Base-by-base conservation (phyloP, 2,329 filamentous ascomycete genomes). In the Verticillium zaregamsianum region DNA sequence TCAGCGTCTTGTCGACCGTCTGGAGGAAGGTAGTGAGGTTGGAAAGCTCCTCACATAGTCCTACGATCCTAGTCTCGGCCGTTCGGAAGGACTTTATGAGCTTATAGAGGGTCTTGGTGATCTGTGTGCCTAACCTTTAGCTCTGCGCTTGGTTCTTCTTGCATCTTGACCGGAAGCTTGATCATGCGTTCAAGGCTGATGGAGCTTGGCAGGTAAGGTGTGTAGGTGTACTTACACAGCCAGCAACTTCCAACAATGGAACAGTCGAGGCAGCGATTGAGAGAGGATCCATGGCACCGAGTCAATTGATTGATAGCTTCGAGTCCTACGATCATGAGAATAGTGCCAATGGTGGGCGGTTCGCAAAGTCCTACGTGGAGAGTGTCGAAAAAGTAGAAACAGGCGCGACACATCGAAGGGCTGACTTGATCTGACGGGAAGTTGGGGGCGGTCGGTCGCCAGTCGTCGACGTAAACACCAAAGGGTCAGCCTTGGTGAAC, bases 41-140 rank as follows among this genome's bases (percentile, higher is more conserved):
- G 55, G 62, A 58, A 11, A 69, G 66, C 49, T 69, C 67, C 8
- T 64, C 59, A 45, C 61, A 64, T 9, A 70, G 65, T 33, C 52
- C 56, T 3, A 60, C 59, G n/a, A 70, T 37, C 8, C 66, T 61
- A 1, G 60, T 56, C 35, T 70, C 67, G 49, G 61, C 64, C 3
- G 66, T 67, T 23, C 61, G 61, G 11, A 66, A 59, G 23, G 67
- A 62, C 2, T 61, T 62, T n/a, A 61, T 55, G 55, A 66, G 60
- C 20, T 59, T 60, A 17, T 58, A 59, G 15, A 65, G 45, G 3
- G 61, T 62, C 31, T 59, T 65, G 35, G 63, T 65, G 45, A 60
- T 55, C 64, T 66, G 23, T 31, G 7, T 49, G 20, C 23, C 28
- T 35, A 25, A 49, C 14, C 20, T 33, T 20, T 37, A 39, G 7